Evolutionary conservation across 1,139 yeast species (phyloP).

Genomic region (Magnusiomyces magnusii): DNA sequence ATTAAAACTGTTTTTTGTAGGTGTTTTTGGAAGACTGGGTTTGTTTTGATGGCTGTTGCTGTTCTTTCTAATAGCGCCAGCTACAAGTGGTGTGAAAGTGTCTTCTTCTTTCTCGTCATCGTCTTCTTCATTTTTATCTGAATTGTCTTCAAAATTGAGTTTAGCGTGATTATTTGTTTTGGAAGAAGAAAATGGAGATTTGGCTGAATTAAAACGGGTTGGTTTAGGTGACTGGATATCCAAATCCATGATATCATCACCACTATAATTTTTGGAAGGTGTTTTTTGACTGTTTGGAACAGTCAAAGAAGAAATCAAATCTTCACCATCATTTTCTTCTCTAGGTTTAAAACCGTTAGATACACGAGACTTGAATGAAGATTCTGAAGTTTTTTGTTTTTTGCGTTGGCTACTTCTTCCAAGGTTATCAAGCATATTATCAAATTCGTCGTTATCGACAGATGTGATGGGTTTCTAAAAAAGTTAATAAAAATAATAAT

Average conservation of each 20-base stretch:
- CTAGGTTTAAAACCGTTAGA: neutral
- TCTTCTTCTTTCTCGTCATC: neutral
- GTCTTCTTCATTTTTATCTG: neutral
- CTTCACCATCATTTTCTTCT: neutral
- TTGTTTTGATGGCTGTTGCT: neutral
- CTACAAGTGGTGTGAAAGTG: neutral
- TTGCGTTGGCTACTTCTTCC: neutral
- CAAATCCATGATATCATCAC: neutral
- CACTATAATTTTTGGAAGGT: neutral
- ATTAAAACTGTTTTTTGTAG: neutral
- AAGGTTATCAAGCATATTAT: constrained; percentile 12
- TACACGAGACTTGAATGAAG: neutral
- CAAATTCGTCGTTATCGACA: constrained; percentile 15
- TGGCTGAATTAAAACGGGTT: neutral
- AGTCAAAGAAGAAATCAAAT: neutral
- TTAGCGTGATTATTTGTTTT: neutral
- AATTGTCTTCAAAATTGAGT: neutral
- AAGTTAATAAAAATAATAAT: neutral
- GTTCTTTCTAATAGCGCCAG: neutral
- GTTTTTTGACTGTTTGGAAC: neutral
- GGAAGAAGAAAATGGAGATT: neutral
- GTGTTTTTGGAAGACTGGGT: neutral
- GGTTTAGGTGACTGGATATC: neutral
- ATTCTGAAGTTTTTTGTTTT: neutral
- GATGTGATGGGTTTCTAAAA: constrained; percentile 11